Conservation (phyloP, 2,329 filamentous ascomycete species). For the Ceratocystis cubensis region DNA sequence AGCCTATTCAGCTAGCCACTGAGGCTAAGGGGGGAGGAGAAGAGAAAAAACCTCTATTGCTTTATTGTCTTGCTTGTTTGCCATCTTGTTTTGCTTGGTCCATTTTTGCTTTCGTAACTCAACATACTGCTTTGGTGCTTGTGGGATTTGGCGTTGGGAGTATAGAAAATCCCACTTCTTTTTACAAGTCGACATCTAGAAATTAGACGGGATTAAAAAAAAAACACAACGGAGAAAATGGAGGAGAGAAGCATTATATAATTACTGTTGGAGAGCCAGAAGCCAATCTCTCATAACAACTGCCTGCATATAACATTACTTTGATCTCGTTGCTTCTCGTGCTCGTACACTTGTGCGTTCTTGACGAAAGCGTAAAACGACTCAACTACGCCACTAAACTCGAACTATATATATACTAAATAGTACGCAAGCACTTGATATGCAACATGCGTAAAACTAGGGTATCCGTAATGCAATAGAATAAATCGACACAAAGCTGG, state of each 20-base stretch:
- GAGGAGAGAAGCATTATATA: too few relatives aligned
- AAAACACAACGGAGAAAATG: background rate
- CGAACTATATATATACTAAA: background rate
- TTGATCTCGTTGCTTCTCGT: background rate
- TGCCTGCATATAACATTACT: background rate
- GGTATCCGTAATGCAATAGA: background rate
- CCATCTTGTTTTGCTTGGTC: slow-evolving; percentile 10
- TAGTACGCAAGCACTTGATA: background rate
- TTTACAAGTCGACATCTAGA: background rate
- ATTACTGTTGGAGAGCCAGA: background rate
- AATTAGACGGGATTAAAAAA: background rate
- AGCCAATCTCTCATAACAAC: background rate
- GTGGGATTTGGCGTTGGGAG: slow-evolving; percentile 20
- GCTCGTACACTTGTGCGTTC: background rate
- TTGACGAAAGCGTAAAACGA: too few relatives aligned
- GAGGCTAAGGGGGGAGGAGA: background rate
- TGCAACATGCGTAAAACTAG: background rate
- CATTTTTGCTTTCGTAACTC: slow-evolving; percentile 11
- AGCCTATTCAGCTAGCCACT: background rate
- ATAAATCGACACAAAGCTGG: background rate
- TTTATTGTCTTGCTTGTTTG: background rate
- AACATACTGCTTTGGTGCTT: slow-evolving; percentile 14
- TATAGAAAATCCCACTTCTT: slow-evolving; percentile 13
- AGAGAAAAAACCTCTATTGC: background rate
- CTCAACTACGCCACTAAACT: background rate